Percentiles rank a stretch among this genome's conserved stretches.
These are phyloP conservation scores for Sindora glabra DNA, from an alignment of 306 rosid genomes.

Conservation along the genomic window DNA sequence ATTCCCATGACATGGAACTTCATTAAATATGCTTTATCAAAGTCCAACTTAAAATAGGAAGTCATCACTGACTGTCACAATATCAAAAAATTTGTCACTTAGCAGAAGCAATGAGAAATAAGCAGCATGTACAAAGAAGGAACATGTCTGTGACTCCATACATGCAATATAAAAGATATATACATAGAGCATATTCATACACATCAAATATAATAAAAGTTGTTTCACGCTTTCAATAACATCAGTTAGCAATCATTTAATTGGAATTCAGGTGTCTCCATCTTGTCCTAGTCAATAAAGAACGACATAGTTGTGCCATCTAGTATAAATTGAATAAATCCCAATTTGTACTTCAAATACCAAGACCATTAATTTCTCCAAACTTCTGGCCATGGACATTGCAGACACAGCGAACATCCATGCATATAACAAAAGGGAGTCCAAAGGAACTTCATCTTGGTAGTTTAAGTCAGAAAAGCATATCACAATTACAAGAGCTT, in stretches of 20 bases:
- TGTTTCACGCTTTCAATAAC: not conserved
- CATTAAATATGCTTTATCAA: not conserved
- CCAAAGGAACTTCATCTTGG: not conserved
- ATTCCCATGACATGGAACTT: not conserved
- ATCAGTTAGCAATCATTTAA: too few species aligned
- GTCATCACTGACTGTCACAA: not conserved
- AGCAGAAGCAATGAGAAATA: not conserved
- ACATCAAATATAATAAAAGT: not conserved
- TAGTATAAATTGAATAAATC: not conserved
- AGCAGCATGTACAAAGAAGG: not conserved
- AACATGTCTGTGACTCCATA: not conserved
- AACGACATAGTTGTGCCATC: not conserved
- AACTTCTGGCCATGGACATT: not conserved
- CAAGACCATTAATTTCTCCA: not conserved
- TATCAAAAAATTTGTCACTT: not conserved
- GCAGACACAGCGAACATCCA: not conserved
- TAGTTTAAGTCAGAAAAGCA: not conserved
- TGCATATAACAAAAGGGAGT: slow-evolving; percentile 1
- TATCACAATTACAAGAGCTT: slow-evolving; percentile 6
- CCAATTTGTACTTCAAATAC: not conserved
- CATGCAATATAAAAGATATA: not conserved
- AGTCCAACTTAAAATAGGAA: not conserved
- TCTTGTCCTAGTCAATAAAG: not conserved
- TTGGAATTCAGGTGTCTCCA: too few species aligned
- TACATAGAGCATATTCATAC: not conserved